Evolutionary conservation across 176 grass and related monocot species (phyloP), one percentile per base, ranked within the genome.

Genomic region (Carex cristatella): DNA sequence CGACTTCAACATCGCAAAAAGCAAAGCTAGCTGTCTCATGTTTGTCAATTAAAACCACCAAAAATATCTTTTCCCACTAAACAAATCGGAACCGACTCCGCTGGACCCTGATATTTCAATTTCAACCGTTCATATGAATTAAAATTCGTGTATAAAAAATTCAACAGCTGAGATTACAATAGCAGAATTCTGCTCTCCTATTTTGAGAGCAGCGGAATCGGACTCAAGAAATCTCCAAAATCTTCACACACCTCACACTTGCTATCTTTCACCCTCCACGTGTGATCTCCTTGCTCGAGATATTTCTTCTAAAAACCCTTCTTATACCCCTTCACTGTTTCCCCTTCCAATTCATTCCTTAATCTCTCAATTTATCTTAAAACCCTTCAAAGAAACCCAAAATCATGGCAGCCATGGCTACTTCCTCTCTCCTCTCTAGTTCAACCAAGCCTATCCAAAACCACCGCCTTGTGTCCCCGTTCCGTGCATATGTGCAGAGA

Each of bases 401-500:
- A 13, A 31, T 10, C 56, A 93, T 88, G 87, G 83, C 92, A 69
- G n/a, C 89, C 49, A 94, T 95, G 90, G 87, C 93, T 57, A 90
- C 90, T 86, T 65, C 87, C 30, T 67, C 86, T 11, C 60, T 79
- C 30, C 60, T 83, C 60, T 77, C 86, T 10, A 69, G 33, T 70
- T 79, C 90, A 2, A 53, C 83, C 13, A 87, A 61, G 67, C 84
- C 85, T 80, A 80, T 87, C 65, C 79, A 88, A 82, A 83, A 83
- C 86, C 79, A 90, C 82, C 64, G 40, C 44, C 79, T 73, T 49
- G 44, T 53, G 35, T 40, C 55, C 0, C 69, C 33, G 18, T 38
- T 37, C n/a, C 80, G 28, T 19, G 42, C 75, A 1, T 35, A 7
- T 57, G 46, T 75, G 3, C 51, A 12, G 27, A 83, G 65, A 57